Evolutionary conservation across 495 filamentous ascomycete species (phyloP).

Genomic region (Annulohypoxylon stygium): DNA sequence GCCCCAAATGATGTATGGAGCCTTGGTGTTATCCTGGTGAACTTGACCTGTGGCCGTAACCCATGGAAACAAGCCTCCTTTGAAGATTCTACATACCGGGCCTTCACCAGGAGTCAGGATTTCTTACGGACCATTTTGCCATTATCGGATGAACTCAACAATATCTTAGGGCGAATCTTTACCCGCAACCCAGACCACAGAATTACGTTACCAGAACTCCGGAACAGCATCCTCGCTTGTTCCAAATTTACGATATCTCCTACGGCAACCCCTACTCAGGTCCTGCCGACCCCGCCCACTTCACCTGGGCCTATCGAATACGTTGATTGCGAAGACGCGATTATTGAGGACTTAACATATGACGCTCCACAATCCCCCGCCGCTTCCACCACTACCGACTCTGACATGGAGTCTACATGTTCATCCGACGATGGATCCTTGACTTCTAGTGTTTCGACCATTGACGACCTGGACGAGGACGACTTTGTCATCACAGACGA

Average conservation of each 20-base stretch:
- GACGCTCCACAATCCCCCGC: constrained; percentile 58
- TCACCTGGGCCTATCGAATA: constrained; percentile 58
- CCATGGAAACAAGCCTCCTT: constrained; percentile 96
- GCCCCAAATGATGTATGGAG: constrained; percentile 98
- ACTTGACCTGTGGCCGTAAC: constrained; percentile 97
- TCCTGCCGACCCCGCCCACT: constrained; percentile 53
- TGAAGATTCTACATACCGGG: constrained; percentile 95
- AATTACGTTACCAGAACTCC: constrained; percentile 86
- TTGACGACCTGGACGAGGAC: constrained; percentile 60
- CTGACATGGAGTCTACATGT: constrained; percentile 60
- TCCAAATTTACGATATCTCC: constrained; percentile 74
- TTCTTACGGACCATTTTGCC: constrained; percentile 96
- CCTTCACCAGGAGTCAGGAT: constrained; percentile 84
- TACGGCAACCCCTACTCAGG: constrained; percentile 36
- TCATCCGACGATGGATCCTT: constrained; percentile 63
- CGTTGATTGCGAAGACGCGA: constrained; percentile 59
- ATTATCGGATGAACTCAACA: constrained; percentile 88
- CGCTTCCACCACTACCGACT: constrained; percentile 50
- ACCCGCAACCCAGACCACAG: constrained; percentile 87
- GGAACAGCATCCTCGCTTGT: constrained; percentile 81
- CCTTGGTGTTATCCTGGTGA: constrained; percentile 96
- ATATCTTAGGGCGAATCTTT: constrained; percentile 90
- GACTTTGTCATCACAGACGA: constrained; percentile 59
- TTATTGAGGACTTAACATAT: constrained; percentile 55
- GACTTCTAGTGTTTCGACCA: constrained; percentile 59